Evolutionary conservation across 768 basidiomycete genomes (phyloP).

Genomic region (Cubamyces lactineus): DNA sequence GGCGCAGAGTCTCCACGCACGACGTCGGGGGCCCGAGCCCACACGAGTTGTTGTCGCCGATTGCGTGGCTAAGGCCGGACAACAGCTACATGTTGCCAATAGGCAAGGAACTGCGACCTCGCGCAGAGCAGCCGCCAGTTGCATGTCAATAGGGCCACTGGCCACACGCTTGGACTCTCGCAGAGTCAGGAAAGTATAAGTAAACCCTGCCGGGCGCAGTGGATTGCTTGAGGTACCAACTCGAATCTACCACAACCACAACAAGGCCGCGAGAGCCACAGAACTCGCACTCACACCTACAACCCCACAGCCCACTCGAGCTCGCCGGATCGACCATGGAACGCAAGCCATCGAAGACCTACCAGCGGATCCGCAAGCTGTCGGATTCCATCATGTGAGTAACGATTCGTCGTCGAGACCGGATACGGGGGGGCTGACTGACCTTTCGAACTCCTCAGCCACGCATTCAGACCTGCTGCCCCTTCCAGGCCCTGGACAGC

Average conservation of each 20-base stretch:
- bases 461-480: neutral
- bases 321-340: neutral
- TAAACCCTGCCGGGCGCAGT: neutral
- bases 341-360: neutral
- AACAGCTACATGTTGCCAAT: too few species aligned
- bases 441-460: neutral
- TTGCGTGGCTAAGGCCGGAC: neutral
- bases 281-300: neutral
- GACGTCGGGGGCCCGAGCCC: conserved; percentile 10
- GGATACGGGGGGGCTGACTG: too few species aligned
- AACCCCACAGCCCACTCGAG: neutral
- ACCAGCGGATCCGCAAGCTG: conserved; percentile 8
- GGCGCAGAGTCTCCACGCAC: conserved; percentile 15
- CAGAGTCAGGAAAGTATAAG: neutral
- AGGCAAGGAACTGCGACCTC: too few species aligned
- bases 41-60: neutral
- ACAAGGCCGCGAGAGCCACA: conserved; percentile 6
- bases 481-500: too few species aligned
- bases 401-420: neutral
- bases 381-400: conserved; percentile 17
- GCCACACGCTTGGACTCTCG: conserved; percentile 16
- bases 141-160: neutral
- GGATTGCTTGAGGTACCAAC: conserved; percentile 7
- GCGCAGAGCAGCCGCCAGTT: too few species aligned
- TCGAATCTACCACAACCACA: neutral